These are phyloP conservation scores for Marsdenia floribunda DNA, from an alignment of 257 asterid species.

Conservation along the genomic window DNA sequence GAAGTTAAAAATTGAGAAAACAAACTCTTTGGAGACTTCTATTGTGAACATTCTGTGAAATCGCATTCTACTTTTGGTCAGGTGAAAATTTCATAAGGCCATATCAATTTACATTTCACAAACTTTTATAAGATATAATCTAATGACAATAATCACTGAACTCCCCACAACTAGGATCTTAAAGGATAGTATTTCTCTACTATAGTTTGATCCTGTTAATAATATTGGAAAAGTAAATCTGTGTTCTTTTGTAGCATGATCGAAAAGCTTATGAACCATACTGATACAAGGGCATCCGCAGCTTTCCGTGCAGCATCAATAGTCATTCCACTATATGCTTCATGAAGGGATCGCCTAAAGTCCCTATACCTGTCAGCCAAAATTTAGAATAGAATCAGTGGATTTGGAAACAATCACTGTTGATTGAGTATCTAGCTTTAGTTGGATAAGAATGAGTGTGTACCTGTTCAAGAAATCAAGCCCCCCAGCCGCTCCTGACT, in stretches of 20 bases:
- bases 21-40: background rate
- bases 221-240: background rate
- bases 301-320: conserved; percentile 64
- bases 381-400: background rate
- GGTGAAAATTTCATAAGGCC: background rate
- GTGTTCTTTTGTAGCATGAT: conserved; percentile 13
- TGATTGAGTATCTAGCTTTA: background rate
- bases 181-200: background rate
- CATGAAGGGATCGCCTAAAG: conserved; percentile 76
- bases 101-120: background rate
- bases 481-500: conserved; percentile 76
- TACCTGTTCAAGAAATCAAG: conserved; percentile 88
- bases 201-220: background rate
- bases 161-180: background rate
- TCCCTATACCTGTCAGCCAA: conserved; percentile 69
- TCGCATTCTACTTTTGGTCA: background rate
- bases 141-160: background rate
- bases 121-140: background rate
- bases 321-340: conserved; percentile 51
- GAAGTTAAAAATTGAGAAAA: background rate
- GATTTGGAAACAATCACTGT: background rate
- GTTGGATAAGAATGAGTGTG: conserved; percentile 14
- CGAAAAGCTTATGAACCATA: conserved; percentile 32
- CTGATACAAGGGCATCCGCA: conserved; percentile 73
- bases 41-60: background rate